These are phyloP conservation scores for Amylocarpus encephaloides DNA, from an alignment of 2,329 filamentous ascomycete genomes.

Conservation along the genomic window DNA sequence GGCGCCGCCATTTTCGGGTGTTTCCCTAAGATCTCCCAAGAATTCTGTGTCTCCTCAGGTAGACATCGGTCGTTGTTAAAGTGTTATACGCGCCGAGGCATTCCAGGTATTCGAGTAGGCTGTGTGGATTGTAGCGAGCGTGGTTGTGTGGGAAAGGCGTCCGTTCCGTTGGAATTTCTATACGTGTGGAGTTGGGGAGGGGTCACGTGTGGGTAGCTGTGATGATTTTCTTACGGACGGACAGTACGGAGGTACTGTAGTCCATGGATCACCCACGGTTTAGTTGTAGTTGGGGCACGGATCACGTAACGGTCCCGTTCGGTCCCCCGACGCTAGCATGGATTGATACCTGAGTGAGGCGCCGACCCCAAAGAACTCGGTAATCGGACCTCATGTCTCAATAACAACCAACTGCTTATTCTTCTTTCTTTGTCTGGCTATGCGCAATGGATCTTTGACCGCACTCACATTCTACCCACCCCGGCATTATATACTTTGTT, in stretches of 20 bases:
- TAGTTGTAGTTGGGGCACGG: neutral
- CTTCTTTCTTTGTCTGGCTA: neutral
- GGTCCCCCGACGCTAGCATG: neutral
- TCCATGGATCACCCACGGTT: no score
- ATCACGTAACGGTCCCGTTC: neutral
- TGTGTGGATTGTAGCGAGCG: neutral
- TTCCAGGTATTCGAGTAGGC: no score
- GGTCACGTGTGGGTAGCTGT: no score
- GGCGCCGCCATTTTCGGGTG: conserved; percentile 37
- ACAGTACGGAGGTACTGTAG: no score
- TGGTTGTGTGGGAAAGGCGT: neutral
- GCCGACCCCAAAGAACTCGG: neutral
- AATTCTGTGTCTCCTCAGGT: conserved; percentile 38
- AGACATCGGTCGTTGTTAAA: conserved; percentile 25
- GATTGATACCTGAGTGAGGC: neutral
- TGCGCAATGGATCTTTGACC: conserved; percentile 7
- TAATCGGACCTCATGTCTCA: neutral
- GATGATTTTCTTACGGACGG: no score
- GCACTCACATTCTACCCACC: neutral
- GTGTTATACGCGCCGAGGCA: neutral
- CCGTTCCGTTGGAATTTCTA: no score
- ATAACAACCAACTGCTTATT: neutral
- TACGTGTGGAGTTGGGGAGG: no score
- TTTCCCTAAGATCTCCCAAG: neutral
- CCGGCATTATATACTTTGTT: neutral